phyloP scores from a whole-genome alignment of 352 stramenopile species.

The Phytopythium sindhum region DNA sequence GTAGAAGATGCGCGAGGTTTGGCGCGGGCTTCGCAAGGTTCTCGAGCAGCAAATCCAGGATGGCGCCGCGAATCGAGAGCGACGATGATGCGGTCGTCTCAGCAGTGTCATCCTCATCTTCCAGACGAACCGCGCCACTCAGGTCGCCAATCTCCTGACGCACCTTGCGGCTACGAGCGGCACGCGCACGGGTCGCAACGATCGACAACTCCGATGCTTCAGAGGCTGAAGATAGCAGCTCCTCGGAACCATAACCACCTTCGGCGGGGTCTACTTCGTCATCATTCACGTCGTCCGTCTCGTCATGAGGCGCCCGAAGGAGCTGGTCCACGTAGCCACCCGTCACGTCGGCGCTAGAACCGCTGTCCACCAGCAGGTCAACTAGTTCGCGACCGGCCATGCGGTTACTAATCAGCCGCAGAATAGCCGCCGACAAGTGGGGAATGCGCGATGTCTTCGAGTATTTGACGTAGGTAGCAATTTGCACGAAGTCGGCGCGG shows the following conservation, averaged over 20 bases:
- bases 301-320: constrained; percentile 37
- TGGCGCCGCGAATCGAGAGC: constrained; percentile 56
- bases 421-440: constrained; percentile 61
- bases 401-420: constrained; percentile 64
- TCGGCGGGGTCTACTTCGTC: constrained; percentile 17
- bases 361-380: constrained; percentile 66
- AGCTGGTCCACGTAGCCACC: constrained; percentile 79
- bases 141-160: constrained; percentile 11
- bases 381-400: constrained; percentile 60
- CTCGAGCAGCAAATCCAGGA: constrained; percentile 74
- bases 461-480: constrained; percentile 85
- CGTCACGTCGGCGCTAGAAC: constrained; percentile 61
- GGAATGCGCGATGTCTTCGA: constrained; percentile 71
- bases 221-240: not conserved
- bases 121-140: not conserved
- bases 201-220: constrained; percentile 10
- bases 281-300: constrained; percentile 13
- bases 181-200: not conserved
- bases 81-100: constrained; percentile 14
- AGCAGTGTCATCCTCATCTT: constrained; percentile 6
- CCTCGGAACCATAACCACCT: not conserved
- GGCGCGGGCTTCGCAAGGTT: constrained; percentile 74
- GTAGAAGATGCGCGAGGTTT: constrained; percentile 71
- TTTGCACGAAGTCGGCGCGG: constrained; percentile 69
- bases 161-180: constrained; percentile 1